phyloP scores from a whole-genome alignment of 352 stramenopile genomes.

The Globisporangium radiosum region DNA sequence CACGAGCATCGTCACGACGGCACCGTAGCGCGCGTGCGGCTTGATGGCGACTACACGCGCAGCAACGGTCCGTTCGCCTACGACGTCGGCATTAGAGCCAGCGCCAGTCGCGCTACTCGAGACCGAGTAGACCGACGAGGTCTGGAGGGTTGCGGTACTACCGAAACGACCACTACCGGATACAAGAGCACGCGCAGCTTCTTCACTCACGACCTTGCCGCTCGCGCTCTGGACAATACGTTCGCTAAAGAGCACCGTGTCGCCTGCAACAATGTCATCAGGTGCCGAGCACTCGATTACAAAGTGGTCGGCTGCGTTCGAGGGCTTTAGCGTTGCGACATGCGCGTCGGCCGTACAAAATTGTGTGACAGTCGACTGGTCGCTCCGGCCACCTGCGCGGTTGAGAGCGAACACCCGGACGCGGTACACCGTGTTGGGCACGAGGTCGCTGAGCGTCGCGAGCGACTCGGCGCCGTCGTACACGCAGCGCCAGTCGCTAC shows the following conservation, averaged over 20 bases:
- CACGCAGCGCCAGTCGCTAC: constrained; percentile 47
- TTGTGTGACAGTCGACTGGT: constrained; percentile 75
- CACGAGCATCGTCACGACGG: constrained; percentile 56
- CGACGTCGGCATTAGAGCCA: constrained; percentile 14
- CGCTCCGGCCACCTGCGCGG: constrained; percentile 38
- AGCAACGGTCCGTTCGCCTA: constrained; percentile 73
- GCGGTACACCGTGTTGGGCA: constrained; percentile 79
- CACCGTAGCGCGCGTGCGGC: constrained; percentile 38
- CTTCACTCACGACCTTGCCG: constrained; percentile 26
- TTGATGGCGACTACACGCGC: constrained; percentile 50
- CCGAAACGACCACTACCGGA: constrained; percentile 2
- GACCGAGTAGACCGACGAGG: constrained; percentile 43
- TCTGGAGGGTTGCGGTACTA: constrained; percentile 7
- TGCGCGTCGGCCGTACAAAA: constrained; percentile 55
- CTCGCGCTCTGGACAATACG: constrained; percentile 60
- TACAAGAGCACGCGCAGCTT: constrained; percentile 6
- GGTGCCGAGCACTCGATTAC: constrained; percentile 62
- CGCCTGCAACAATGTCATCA: constrained; percentile 80
- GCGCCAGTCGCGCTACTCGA: constrained; percentile 23
- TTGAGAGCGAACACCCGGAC: constrained; percentile 83
- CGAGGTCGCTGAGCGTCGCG: constrained; percentile 51
- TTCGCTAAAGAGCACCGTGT: constrained; percentile 91
- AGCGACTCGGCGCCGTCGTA: constrained; percentile 79
- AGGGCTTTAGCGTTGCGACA: constrained; percentile 21
- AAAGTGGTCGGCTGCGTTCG: constrained; percentile 57